Evolutionary conservation across 176 grass and related monocot species (phyloP).

Genomic region (Carex scoparia): DNA sequence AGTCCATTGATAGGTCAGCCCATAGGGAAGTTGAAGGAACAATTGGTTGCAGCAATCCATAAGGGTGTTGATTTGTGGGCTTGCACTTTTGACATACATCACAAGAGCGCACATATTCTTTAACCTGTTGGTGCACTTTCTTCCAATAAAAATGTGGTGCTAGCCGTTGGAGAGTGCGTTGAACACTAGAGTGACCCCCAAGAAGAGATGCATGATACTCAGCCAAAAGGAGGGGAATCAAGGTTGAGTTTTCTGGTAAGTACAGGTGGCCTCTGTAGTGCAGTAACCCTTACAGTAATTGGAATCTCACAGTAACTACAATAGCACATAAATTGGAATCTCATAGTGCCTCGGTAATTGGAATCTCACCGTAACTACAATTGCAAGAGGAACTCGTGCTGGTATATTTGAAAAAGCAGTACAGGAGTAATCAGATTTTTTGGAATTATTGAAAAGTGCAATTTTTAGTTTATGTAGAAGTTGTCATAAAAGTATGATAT

Average conservation of each 20-base stretch:
- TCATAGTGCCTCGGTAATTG: too few species aligned
- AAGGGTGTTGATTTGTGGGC: background rate
- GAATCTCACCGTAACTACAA: too few species aligned
- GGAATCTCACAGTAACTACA: too few species aligned
- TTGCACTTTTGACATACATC: background rate
- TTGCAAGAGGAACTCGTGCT: conserved; percentile 32
- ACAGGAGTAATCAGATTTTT: conserved; percentile 76
- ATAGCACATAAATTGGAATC: too few species aligned
- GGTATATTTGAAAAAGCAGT: conserved; percentile 53
- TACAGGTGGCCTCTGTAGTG: background rate
- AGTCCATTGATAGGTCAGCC: background rate
- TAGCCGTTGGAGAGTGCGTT: background rate
- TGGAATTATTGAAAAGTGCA: conserved; percentile 71
- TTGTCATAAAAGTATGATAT: too few species aligned
- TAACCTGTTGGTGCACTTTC: background rate
- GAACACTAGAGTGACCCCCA: background rate
- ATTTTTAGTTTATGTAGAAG: too few species aligned
- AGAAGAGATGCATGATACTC: background rate
- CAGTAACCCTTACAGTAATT: background rate
- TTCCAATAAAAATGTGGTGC: background rate
- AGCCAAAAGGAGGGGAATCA: background rate
- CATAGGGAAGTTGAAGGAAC: background rate
- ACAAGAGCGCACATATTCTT: background rate
- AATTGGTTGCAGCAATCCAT: background rate
- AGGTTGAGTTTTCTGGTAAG: background rate